Evolutionary conservation across 345 rosid genomes (phyloP).

Genomic region (Theobroma cacao): DNA sequence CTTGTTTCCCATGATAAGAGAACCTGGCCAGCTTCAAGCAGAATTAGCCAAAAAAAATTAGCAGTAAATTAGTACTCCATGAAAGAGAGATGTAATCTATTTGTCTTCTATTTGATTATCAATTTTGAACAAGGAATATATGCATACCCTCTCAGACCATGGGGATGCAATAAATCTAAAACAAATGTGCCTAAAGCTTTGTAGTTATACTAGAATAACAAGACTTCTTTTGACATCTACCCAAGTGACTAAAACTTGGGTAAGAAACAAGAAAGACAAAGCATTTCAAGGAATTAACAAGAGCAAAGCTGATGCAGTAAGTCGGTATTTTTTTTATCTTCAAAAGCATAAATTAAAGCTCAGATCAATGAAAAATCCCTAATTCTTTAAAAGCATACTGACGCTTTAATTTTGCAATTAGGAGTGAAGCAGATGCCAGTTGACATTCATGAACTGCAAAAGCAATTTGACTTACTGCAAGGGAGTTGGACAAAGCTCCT

Average conservation of each 20-base stretch:
- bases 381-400: not conserved
- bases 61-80: not conserved
- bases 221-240: not conserved
- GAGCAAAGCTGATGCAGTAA: not conserved
- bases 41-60: not conserved
- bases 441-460: not conserved
- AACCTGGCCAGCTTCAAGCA: conserved; percentile 19
- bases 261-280: not conserved
- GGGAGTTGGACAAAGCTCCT: not conserved
- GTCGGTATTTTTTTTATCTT: not conserved
- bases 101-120: not conserved
- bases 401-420: not conserved
- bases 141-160: not conserved
- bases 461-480: not conserved
- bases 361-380: not conserved
- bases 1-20: conserved; percentile 61
- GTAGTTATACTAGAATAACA: not conserved
- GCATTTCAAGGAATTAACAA: not conserved
- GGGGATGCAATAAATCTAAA: not conserved
- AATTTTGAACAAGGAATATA: not conserved
- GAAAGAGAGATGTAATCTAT: not conserved
- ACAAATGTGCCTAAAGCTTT: not conserved
- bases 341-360: not conserved
- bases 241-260: not conserved
- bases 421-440: not conserved